Percentiles rank a stretch among this genome's conserved stretches.
Conservation (phyloP, 441 rosid genomes). For the Bruguiera hainesii region DNA sequence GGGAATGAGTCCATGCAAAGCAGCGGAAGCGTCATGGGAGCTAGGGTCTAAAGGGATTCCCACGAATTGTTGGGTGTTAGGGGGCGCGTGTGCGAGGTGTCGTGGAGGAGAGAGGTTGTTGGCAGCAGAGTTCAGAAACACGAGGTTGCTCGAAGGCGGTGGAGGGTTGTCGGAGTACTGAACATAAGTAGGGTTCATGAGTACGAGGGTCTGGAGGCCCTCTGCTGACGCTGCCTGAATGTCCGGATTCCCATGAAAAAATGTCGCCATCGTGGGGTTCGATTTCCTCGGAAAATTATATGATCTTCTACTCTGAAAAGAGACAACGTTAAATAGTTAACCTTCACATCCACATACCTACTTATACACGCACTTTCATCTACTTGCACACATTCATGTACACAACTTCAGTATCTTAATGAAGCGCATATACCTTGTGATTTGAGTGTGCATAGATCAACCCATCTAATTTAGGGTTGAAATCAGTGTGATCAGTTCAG, state of each 20-base stretch:
- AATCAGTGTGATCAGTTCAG: conserved; percentile 2
- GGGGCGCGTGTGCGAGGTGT: conserved; percentile 47
- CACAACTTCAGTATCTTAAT: too few relatives aligned
- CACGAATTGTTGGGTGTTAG: conserved; percentile 63
- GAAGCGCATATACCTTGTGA: not conserved
- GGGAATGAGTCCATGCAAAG: conserved; percentile 68
- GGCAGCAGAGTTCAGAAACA: conserved; percentile 57
- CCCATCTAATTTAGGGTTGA: conserved; percentile 20
- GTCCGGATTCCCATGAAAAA: conserved; percentile 79
- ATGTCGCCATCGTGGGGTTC: conserved; percentile 60
- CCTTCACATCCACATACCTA: conserved; percentile 24
- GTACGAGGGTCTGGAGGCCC: conserved; percentile 85
- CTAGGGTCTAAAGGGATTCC: conserved; percentile 73
- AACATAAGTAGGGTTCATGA: conserved; percentile 92
- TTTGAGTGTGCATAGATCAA: conserved; percentile 19
- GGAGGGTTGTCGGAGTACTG: conserved; percentile 55
- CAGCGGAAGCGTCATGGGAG: conserved; percentile 50
- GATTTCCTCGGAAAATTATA: conserved; percentile 14
- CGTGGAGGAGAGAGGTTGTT: conserved; percentile 25
- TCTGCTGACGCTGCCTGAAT: conserved; percentile 47
- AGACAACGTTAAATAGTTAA: conserved; percentile 21
- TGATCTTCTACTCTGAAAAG: conserved; percentile 26
- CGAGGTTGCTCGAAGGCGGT: conserved; percentile 42
- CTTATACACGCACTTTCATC: not conserved
- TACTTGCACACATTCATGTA: conserved; percentile 1